These are phyloP conservation scores for Phytophthora lateralis DNA, from an alignment of 352 stramenopile genomes.

Conservation along the genomic window DNA sequence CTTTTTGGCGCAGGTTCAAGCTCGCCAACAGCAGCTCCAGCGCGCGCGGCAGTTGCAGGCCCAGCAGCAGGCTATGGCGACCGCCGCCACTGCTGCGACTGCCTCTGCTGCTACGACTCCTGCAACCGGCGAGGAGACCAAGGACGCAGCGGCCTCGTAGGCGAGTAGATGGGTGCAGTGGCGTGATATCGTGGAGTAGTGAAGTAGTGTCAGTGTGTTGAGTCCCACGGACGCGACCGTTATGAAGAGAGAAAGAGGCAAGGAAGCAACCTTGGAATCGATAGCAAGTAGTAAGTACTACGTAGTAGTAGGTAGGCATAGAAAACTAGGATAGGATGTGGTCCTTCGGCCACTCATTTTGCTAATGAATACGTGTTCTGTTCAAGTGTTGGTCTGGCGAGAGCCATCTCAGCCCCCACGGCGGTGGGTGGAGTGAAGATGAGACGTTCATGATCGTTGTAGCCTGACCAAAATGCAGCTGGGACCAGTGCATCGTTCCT, in stretches of 20 bases:
- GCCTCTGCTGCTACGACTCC: background rate
- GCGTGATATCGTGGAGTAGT: conserved; percentile 14
- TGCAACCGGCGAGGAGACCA: conserved; percentile 21
- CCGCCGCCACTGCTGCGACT: conserved; percentile 1
- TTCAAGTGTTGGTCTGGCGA: conserved; percentile 14
- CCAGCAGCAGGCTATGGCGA: conserved; percentile 26
- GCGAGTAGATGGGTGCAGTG: background rate
- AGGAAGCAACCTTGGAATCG: conserved; percentile 6
- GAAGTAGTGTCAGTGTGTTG: conserved; percentile 4
- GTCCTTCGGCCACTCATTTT: conserved; percentile 30
- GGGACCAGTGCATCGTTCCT: conserved; percentile 1
- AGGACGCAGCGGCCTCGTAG: conserved; percentile 24
- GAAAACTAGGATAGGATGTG: conserved; percentile 41
- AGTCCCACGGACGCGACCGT: conserved; percentile 6
- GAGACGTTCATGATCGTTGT: conserved; percentile 1
- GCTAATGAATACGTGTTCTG: conserved; percentile 36
- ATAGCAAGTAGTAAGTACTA: background rate
- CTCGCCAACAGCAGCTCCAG: conserved; percentile 67
- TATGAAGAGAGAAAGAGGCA: conserved; percentile 4
- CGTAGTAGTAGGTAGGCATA: conserved; percentile 35
- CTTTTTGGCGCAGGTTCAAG: conserved; percentile 81
- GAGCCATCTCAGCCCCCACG: conserved; percentile 24
- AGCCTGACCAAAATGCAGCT: conserved; percentile 15
- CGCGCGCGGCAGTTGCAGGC: conserved; percentile 44
- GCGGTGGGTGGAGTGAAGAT: conserved; percentile 12